Percentiles rank a stretch among this genome's conserved stretches.
Conservation (phyloP, 2,329 filamentous ascomycete genomes). For the Aspergillus phoenicis region DNA sequence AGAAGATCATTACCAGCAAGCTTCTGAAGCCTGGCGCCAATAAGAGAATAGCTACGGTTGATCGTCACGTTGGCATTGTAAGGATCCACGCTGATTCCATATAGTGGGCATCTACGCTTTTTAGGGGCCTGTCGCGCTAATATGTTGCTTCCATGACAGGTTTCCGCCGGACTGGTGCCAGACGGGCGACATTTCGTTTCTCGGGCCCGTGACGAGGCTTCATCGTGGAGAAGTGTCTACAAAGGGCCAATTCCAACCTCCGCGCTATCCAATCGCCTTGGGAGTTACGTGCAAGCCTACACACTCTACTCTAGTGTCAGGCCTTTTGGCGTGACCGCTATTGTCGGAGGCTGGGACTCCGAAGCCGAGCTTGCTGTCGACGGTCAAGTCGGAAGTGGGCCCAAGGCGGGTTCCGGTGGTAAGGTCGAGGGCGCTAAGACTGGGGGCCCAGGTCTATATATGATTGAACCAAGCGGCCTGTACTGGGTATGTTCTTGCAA, state of each 20-base stretch:
- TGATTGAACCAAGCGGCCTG: conserved; percentile 95
- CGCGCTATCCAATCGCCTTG: conserved; percentile 89
- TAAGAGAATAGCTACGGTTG: conserved; percentile 93
- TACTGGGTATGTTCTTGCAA: conserved; percentile 70
- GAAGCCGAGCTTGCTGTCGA: conserved; percentile 84
- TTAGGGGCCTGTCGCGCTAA: conserved; percentile 11
- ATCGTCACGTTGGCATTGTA: conserved; percentile 92
- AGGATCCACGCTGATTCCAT: conserved; percentile 39
- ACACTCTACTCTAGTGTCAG: conserved; percentile 96
- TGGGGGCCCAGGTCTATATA: conserved; percentile 92
- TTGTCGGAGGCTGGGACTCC: conserved; percentile 90
- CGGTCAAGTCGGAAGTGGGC: conserved; percentile 83
- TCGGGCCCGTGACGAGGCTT: conserved; percentile 89
- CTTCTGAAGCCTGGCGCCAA: conserved; percentile 93
- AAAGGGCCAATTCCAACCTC: conserved; percentile 89
- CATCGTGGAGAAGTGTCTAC: conserved; percentile 88
- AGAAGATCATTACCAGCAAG: conserved; percentile 96
- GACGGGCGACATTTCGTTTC: conserved; percentile 95
- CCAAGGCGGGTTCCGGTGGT: conserved; percentile 76
- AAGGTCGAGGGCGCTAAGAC: conserved; percentile 75
- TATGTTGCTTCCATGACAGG: conserved; percentile 54
- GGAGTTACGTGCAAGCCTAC: conserved; percentile 94
- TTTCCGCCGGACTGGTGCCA: conserved; percentile 89
- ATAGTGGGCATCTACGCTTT: not conserved
- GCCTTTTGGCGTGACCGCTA: conserved; percentile 94